Conservation (phyloP, 75 land plant species). For the Pinus tabuliformis region DNA sequence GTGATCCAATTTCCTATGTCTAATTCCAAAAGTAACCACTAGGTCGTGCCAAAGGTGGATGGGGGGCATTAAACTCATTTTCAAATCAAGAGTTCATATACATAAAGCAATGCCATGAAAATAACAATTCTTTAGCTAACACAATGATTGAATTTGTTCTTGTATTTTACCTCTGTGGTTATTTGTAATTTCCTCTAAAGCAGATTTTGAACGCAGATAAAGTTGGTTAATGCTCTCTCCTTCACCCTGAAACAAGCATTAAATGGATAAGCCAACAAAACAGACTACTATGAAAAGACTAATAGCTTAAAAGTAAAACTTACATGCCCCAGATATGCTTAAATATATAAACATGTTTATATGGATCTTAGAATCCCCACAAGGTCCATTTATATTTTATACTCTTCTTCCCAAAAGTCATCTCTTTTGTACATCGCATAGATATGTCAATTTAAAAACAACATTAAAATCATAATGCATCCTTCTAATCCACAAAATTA, state of each 20-base stretch:
- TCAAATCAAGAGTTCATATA: neutral
- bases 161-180: slow-evolving; percentile 61
- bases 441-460: neutral
- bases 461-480: neutral
- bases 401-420: neutral
- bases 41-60: too few species aligned
- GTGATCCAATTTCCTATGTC: too few species aligned
- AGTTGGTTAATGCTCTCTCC: slow-evolving; percentile 92
- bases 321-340: neutral
- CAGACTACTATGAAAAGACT: neutral
- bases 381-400: neutral
- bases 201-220: slow-evolving; percentile 49
- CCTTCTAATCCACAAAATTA: neutral
- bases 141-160: neutral
- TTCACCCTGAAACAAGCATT: slow-evolving; percentile 63
- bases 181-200: slow-evolving; percentile 61
- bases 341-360: neutral
- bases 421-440: neutral
- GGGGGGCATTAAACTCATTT: too few species aligned
- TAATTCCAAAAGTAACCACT: too few species aligned
- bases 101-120: neutral
- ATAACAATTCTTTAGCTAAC: neutral
- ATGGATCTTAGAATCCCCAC: neutral
- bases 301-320: neutral
- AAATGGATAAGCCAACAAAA: slow-evolving; percentile 5